phyloP scores from a whole-genome alignment of 2,329 filamentous ascomycete genomes.

The Diatrype stigma region DNA sequence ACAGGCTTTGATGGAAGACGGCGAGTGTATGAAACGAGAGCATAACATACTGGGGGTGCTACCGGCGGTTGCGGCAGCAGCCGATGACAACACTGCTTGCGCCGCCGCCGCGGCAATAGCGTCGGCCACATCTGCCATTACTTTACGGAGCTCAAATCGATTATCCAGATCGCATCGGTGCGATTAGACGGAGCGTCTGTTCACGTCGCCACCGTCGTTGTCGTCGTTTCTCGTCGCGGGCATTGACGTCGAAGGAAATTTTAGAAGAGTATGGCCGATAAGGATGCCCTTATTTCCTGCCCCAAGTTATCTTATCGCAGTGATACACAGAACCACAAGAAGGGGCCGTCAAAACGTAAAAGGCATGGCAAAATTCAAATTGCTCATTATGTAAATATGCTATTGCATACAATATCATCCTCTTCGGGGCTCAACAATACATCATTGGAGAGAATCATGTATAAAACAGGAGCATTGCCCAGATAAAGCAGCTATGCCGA shows the following conservation, averaged over 20 bases:
- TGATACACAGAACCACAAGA: conserved; percentile 2
- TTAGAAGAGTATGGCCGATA: not conserved
- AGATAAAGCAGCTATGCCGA: no score
- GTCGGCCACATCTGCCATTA: conserved; percentile 27
- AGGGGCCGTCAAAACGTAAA: not conserved
- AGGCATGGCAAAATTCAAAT: not conserved
- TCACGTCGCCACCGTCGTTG: not conserved
- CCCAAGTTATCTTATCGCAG: conserved; percentile 4
- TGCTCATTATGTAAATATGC: not conserved
- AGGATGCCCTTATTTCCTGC: conserved; percentile 13
- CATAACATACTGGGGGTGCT: conserved; percentile 17
- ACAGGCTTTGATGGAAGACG: not conserved
- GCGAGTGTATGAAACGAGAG: not conserved
- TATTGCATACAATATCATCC: not conserved
- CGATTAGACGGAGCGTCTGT: not conserved
- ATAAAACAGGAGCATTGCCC: no score
- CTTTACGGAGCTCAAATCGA: conserved; percentile 8
- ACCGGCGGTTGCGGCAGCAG: conserved; percentile 13
- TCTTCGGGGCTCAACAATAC: no score
- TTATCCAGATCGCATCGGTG: conserved; percentile 8
- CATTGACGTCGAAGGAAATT: conserved; percentile 1
- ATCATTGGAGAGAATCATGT: no score
- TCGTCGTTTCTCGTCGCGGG: not conserved
- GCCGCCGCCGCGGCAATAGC: conserved; percentile 26
- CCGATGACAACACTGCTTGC: not conserved